These are phyloP conservation scores for Aspergillus ochraceus DNA, from an alignment of 2,329 filamentous ascomycete species.

Conservation along the genomic window DNA sequence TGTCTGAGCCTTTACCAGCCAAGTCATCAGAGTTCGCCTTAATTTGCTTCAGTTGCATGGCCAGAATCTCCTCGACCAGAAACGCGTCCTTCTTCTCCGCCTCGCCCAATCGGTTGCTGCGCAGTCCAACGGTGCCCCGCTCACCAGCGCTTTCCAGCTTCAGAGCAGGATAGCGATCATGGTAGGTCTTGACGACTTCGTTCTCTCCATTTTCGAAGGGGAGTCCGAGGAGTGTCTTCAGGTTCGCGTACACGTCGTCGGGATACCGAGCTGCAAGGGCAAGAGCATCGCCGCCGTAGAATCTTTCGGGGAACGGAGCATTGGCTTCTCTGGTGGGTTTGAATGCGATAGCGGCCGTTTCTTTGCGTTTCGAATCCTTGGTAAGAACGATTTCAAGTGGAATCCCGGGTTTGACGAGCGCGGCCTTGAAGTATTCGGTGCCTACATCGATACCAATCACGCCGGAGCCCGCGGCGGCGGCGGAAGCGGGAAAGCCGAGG, in stretches of 20 bases:
- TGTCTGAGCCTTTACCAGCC: slow-evolving; percentile 70
- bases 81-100: slow-evolving; percentile 64
- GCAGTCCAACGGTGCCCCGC: slow-evolving; percentile 75
- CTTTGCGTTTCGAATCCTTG: slow-evolving; percentile 96
- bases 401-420: slow-evolving; percentile 92
- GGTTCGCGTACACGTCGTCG: slow-evolving; percentile 88
- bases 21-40: slow-evolving; percentile 82
- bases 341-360: slow-evolving; percentile 86
- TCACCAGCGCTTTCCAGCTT: slow-evolving; percentile 58
- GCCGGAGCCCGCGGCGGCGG: slow-evolving; percentile 66
- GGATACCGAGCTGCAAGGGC: slow-evolving; percentile 85
- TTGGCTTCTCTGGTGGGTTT: slow-evolving; percentile 73
- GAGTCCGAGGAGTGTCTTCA: slow-evolving; percentile 87
- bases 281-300: slow-evolving; percentile 89
- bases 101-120: slow-evolving; percentile 67
- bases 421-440: slow-evolving; percentile 95
- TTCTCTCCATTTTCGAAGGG: slow-evolving; percentile 40
- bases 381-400: slow-evolving; percentile 97
- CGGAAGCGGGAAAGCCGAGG: slow-evolving; percentile 55
- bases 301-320: slow-evolving; percentile 77
- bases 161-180: slow-evolving; percentile 73
- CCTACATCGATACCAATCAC: slow-evolving; percentile 92
- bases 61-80: slow-evolving; percentile 87
- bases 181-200: slow-evolving; percentile 68
- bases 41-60: slow-evolving; percentile 93